Evolutionary conservation across 345 rosid genomes (phyloP), one percentile per base, ranked within the genome.

Genomic region (Acer yangbiense): DNA sequence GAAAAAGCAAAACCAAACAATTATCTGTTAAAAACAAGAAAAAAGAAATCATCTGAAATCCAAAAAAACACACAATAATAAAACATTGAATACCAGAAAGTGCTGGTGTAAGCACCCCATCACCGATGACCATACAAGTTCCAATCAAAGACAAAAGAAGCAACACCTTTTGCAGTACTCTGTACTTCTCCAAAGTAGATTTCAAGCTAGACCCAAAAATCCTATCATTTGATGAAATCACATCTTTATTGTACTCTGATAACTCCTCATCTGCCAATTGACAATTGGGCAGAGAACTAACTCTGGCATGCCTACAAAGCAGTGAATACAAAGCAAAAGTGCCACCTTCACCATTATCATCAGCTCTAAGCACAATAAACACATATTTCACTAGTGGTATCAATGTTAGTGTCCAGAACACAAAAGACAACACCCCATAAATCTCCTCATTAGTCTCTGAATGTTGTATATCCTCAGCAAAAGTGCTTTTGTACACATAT

Each of bases 81-180:
- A 74, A 16, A 27, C 35, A 10, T 32, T 23, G 21, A 23, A 21
- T 86, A 93, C 98, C 98, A 68, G 98, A 93, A 82, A 93, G 83
- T 64, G 98, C 93, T 9, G 98, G 98, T 25, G 98, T 93, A 10
- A 93, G 88, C 69, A 93, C 93, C n/a, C 98, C 98, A 85, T 93
- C 98, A 46, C 98, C 98, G 78, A 91, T 91, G 76, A 93, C 97
- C 98, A 93, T 93, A 83, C 97, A 93, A 74, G 98, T 89, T 68
- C 98, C 98, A 78, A 93, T 88, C 85, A 93, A 74, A 81, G 96
- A 89, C 85, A 93, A 82, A 55, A 90, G 79, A 74, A 93, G 97
- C 86, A 93, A 86, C 82, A 90, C 78, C 61, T 80, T 90, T 79
- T 91, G 98, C 77, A 90, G 60, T 35, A 93, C 73, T 86, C 81